These are phyloP conservation scores for Podaxis mareebaensis DNA, from an alignment of 768 basidiomycete genomes.

Conservation along the genomic window DNA sequence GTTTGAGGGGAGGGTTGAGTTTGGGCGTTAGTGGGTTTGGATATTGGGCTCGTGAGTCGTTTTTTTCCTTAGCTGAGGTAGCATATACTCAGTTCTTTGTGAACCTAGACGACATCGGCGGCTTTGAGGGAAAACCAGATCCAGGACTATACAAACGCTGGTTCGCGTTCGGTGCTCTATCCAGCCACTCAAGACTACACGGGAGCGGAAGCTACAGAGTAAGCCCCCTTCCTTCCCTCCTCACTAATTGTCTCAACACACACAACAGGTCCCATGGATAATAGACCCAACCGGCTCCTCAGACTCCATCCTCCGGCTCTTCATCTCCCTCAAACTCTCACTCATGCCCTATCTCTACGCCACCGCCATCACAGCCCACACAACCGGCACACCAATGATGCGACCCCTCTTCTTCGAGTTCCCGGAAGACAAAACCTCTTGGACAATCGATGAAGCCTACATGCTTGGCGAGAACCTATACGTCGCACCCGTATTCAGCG, in stretches of 20 bases:
- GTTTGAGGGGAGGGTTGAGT: constrained; percentile 43
- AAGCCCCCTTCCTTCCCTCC: background rate
- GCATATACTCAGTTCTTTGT: background rate
- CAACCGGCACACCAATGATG: constrained; percentile 34
- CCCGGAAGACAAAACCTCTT: constrained; percentile 29
- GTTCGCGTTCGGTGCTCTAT: constrained; percentile 39
- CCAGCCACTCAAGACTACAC: constrained; percentile 47
- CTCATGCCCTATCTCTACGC: constrained; percentile 47
- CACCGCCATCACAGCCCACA: constrained; percentile 31
- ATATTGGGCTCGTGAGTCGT: constrained; percentile 37
- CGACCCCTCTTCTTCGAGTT: constrained; percentile 36
- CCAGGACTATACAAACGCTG: constrained; percentile 45
- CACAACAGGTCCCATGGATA: constrained; percentile 40
- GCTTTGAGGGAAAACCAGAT: constrained; percentile 37
- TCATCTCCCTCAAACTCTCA: constrained; percentile 42
- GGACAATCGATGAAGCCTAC: constrained; percentile 35
- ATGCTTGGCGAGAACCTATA: constrained; percentile 32
- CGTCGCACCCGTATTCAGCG: constrained; percentile 32
- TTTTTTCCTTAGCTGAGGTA: background rate
- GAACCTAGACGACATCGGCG: constrained; percentile 42
- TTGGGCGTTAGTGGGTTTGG: constrained; percentile 45
- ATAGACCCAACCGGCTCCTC: constrained; percentile 40
- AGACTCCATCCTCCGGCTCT: constrained; percentile 35
- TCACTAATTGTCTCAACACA: too few species aligned
- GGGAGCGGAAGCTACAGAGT: constrained; percentile 49